phyloP scores from a whole-genome alignment of 441 rosid genomes.

The Pelargonium fulgidum region DNA sequence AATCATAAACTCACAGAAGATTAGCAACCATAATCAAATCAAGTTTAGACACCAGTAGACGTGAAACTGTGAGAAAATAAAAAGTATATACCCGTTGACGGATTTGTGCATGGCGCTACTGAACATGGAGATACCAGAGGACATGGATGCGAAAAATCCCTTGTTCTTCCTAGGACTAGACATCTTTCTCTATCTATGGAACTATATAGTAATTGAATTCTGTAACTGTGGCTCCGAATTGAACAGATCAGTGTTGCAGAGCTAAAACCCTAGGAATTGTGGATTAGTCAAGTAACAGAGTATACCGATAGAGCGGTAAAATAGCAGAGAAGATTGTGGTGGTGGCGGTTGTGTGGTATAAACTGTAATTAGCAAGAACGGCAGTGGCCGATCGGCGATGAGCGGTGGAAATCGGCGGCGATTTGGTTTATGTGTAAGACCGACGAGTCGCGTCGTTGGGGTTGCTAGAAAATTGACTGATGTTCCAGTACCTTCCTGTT shows the following conservation, averaged over 20 bases:
- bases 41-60: no score
- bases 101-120: conserved; percentile 64
- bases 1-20: background rate
- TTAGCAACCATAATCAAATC: no score
- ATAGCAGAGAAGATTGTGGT: no score
- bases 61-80: no score
- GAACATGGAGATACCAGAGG: conserved; percentile 54
- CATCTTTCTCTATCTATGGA: conserved; percentile 21
- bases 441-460: no score
- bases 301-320: no score
- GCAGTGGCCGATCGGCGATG: background rate
- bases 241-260: background rate
- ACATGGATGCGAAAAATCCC: conserved; percentile 63
- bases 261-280: background rate
- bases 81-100: conserved; percentile 42
- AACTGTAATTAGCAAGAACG: background rate
- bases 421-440: no score
- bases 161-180: conserved; percentile 46
- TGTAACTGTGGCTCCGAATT: no score
- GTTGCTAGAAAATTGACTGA: no score
- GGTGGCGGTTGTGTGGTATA: background rate
- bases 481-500: no score
- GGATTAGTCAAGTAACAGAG: background rate
- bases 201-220: no score
- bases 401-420: no score